These are phyloP conservation scores for Ustilago sp. DNA, from an alignment of 1,284 basidiomycete species.

Conservation along the genomic window DNA sequence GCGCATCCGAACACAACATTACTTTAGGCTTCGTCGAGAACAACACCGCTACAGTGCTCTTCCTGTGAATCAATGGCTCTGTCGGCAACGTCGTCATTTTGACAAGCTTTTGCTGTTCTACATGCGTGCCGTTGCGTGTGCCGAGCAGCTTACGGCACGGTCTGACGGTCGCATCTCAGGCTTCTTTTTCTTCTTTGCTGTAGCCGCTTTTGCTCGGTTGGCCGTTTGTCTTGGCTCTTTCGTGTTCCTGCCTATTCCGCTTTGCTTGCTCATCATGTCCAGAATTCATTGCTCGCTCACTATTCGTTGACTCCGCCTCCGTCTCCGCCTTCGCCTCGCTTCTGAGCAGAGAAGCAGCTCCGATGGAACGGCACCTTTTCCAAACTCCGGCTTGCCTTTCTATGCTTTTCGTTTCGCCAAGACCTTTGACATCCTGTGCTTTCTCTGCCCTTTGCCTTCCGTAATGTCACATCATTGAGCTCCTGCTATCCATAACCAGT, in stretches of 20 bases:
- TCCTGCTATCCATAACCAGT: neutral
- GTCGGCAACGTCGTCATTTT: conserved; percentile 7
- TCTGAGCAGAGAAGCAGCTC: neutral
- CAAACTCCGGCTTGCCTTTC: too few species aligned
- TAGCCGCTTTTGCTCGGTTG: neutral
- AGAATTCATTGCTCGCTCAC: conserved; percentile 1
- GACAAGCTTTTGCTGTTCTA: neutral
- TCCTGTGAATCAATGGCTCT: neutral
- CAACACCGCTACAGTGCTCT: neutral
- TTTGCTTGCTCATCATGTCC: neutral
- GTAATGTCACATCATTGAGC: conserved; percentile 1
- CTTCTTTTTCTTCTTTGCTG: neutral
- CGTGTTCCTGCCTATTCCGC: conserved; percentile 1
- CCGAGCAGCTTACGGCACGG: neutral
- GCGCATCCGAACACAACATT: neutral
- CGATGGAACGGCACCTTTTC: neutral
- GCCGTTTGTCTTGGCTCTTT: neutral
- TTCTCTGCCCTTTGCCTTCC: conserved; percentile 3
- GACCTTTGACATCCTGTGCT: conserved; percentile 5
- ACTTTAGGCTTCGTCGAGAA: neutral
- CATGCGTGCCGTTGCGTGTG: neutral
- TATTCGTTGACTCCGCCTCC: neutral
- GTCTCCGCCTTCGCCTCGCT: neutral
- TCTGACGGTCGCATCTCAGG: neutral
- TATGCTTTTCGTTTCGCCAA: conserved; percentile 9